Evolutionary conservation across 176 grass and related monocot species (phyloP).

Genomic region (Carex scoparia): DNA sequence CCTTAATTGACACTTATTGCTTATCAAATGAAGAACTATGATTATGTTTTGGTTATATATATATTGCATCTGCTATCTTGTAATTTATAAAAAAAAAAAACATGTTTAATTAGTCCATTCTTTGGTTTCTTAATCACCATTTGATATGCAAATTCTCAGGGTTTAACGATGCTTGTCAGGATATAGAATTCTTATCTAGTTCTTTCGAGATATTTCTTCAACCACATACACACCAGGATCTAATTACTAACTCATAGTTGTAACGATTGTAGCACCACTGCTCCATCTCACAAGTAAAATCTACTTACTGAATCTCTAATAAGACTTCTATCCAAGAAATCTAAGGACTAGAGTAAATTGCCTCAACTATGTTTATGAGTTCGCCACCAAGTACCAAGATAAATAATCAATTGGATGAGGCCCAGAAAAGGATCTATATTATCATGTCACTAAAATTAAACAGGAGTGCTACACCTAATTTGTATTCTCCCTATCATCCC

Average conservation of each 20-base stretch:
- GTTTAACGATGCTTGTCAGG: background rate
- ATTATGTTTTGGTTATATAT: background rate
- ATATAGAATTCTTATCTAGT: background rate
- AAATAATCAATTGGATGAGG: background rate
- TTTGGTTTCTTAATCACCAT: background rate
- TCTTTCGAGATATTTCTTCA: background rate
- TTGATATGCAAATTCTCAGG: background rate
- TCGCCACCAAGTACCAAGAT: background rate
- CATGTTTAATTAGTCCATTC: background rate
- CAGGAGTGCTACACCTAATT: background rate
- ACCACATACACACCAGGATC: background rate
- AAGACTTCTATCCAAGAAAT: background rate
- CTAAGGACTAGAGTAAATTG: background rate
- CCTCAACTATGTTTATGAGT: background rate
- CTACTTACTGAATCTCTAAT: background rate
- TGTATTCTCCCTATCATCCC: background rate
- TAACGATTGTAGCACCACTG: background rate
- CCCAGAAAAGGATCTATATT: background rate
- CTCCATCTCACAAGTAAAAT: background rate
- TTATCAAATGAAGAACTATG: background rate
- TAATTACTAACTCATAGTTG: background rate
- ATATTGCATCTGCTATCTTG: background rate
- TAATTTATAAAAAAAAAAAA: constrained; percentile 1
- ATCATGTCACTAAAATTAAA: background rate
- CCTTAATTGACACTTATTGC: background rate